Evolutionary conservation across 2,329 filamentous ascomycete species (phyloP).

Genomic region (Hypoxylon sp.): DNA sequence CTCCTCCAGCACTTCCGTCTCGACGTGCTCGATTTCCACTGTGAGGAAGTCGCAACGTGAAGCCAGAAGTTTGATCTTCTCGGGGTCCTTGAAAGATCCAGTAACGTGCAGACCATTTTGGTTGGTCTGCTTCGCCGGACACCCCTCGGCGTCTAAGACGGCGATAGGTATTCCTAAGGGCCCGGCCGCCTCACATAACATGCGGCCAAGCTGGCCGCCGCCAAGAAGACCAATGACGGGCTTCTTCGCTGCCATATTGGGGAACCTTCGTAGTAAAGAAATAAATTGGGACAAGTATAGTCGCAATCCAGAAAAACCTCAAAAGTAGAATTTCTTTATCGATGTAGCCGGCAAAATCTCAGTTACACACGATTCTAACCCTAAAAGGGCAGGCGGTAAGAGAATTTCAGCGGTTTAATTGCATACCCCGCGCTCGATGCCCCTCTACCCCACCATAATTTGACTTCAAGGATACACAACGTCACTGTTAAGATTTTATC

Average conservation of each 20-base stretch:
- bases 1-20: conserved; percentile 90
- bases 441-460: conserved; percentile 36
- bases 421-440: conserved; percentile 21
- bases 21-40: conserved; percentile 95
- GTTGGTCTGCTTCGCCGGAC: conserved; percentile 89
- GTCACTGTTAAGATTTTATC: not conserved
- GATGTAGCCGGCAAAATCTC: conserved; percentile 17
- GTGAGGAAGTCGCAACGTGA: conserved; percentile 84
- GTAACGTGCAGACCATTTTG: conserved; percentile 80
- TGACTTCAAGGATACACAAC: not conserved
- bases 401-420: conserved; percentile 13
- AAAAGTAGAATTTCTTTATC: conserved; percentile 23
- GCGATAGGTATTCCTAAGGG: conserved; percentile 83
- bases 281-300: conserved; percentile 17
- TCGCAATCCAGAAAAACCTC: conserved; percentile 14
- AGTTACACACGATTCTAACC: conserved; percentile 13
- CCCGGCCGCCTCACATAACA: conserved; percentile 89
- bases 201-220: conserved; percentile 85
- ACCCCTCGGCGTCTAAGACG: conserved; percentile 81
- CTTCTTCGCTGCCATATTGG: conserved; percentile 36
- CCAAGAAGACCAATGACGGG: conserved; percentile 42
- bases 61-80: conserved; percentile 85
- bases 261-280: not conserved
- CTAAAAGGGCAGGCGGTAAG: conserved; percentile 24
- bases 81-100: conserved; percentile 89